A percentile compares a stretch with the other conserved stretches of the same genome.
Evolutionary conservation across 108 stramenopile genomes (phyloP).

Genomic region (Nitzschia inconspicua): DNA sequence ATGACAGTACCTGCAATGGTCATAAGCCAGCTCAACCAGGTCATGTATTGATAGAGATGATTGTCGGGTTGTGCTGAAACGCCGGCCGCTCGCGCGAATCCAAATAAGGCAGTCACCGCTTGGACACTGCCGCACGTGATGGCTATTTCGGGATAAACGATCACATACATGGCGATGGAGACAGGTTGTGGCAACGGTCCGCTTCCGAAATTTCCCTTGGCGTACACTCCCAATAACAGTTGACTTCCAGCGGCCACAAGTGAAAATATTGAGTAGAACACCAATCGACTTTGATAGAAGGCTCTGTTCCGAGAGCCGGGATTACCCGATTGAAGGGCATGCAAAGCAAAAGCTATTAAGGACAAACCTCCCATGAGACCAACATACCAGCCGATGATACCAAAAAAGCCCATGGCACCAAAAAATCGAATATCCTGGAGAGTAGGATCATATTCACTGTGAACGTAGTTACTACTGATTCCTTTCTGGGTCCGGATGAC

Average conservation of each 20-base stretch:
- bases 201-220: neutral
- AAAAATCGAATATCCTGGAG: conserved; percentile 9
- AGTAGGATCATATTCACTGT: neutral
- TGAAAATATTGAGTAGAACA: conserved; percentile 10
- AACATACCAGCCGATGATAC: neutral
- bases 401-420: conserved; percentile 17
- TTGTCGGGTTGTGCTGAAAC: neutral
- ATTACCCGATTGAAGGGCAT: conserved; percentile 1
- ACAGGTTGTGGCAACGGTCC: conserved; percentile 3
- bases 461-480: too few relatives aligned
- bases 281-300: conserved; percentile 3
- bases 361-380: conserved; percentile 3
- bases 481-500: too few relatives aligned
- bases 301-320: neutral
- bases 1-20: neutral
- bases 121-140: conserved; percentile 5
- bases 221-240: conserved; percentile 18
- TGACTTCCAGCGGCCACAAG: conserved; percentile 10
- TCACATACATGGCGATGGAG: conserved; percentile 8
- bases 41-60: neutral
- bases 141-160: conserved; percentile 15
- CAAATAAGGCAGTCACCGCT: conserved; percentile 5
- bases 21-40: neutral
- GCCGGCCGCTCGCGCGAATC: neutral
- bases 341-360: conserved; percentile 3